Conservation (phyloP, 352 stramenopile genomes). For the Plasmopara muralis region DNA sequence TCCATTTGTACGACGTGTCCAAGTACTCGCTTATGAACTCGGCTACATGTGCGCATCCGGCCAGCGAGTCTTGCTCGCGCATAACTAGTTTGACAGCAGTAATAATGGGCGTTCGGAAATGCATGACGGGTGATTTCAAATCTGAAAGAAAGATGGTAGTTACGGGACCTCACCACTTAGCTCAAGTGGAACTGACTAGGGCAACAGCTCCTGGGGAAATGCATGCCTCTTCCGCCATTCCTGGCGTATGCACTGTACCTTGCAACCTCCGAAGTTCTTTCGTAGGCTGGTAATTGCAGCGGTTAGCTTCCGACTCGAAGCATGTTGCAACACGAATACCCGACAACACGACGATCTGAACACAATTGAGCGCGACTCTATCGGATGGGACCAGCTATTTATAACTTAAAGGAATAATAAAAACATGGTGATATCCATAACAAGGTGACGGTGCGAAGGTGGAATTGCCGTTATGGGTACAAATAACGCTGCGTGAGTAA, state of each 20-base stretch:
- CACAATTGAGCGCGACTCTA: not conserved
- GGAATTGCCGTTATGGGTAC: not conserved
- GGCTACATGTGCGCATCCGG: constrained; percentile 38
- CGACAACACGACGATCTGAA: not conserved
- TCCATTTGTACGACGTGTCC: constrained; percentile 55
- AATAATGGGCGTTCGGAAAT: constrained; percentile 18
- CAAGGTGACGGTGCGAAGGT: too few relatives aligned
- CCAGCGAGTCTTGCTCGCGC: constrained; percentile 39
- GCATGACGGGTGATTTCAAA: constrained; percentile 19
- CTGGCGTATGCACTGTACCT: constrained; percentile 19
- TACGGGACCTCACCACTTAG: constrained; percentile 2
- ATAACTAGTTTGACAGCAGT: constrained; percentile 37
- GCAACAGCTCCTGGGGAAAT: not conserved
- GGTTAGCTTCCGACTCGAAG: constrained; percentile 13
- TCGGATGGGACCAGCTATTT: constrained; percentile 4
- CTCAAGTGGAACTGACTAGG: constrained; percentile 14
- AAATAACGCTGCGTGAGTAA: too few relatives aligned
- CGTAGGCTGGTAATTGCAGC: constrained; percentile 7
- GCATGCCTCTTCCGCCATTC: constrained; percentile 11
- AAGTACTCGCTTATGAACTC: constrained; percentile 43
- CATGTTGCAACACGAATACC: not conserved
- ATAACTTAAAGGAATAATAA: not conserved
- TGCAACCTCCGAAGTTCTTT: constrained; percentile 9
- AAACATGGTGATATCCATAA: too few relatives aligned
- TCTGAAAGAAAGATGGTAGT: constrained; percentile 4